Conservation (phyloP, 345 rosid genomes). For the Heritiera littoralis region DNA sequence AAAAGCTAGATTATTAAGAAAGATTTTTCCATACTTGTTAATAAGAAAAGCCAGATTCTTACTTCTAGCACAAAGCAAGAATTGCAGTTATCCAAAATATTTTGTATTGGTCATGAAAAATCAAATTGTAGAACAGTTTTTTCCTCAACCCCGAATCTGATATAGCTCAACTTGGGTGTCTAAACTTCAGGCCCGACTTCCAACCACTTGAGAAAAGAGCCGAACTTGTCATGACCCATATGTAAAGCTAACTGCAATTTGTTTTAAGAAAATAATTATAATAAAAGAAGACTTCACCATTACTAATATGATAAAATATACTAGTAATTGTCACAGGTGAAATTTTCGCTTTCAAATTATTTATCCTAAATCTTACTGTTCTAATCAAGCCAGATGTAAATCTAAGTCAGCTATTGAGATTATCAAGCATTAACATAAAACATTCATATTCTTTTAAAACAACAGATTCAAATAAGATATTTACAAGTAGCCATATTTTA, state of each 20-base stretch:
- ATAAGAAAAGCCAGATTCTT: slow-evolving; percentile 9
- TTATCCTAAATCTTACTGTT: not conserved
- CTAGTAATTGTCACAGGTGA: not conserved
- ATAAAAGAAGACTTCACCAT: not conserved
- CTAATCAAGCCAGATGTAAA: not conserved
- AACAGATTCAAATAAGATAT: not conserved
- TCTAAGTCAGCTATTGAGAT: not conserved
- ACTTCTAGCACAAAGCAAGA: slow-evolving; percentile 5
- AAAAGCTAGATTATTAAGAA: slow-evolving; percentile 13
- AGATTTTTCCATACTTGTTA: not conserved
- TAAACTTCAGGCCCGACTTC: not conserved
- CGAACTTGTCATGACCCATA: not conserved
- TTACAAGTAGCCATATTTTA: not conserved
- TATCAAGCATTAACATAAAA: not conserved
- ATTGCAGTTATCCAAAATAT: too few species aligned
- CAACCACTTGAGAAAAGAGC: not conserved
- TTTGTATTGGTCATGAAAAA: too few species aligned
- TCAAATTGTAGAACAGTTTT: not conserved
- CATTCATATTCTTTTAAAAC: not conserved
- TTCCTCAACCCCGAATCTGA: not conserved
- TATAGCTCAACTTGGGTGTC: not conserved
- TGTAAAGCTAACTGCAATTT: not conserved
- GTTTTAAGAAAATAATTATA: not conserved
- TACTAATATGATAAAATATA: not conserved
- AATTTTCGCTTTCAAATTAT: not conserved